Base-by-base conservation (phyloP, 179 eudicot species). In the Vitellaria paradoxa region DNA sequence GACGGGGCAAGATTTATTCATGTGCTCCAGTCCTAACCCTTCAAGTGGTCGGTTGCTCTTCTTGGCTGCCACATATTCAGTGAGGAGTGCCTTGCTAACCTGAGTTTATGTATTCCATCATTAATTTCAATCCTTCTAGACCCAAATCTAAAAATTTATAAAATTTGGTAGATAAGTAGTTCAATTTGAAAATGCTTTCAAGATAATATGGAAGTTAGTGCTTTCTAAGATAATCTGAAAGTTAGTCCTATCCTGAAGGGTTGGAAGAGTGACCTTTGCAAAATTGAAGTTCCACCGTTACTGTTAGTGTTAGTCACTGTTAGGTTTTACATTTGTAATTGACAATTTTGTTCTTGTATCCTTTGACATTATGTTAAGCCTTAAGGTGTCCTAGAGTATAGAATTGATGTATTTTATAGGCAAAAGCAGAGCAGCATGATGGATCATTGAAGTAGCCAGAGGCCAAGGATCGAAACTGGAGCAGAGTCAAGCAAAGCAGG, bases 11-110 rank as follows among this genome's bases (percentile, higher is more conserved):
- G 95, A 55, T 53, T 84, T 82, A 65, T 95, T 95, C 98, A 95
- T 90, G 84, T 95, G 98, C 73, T 93, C 99, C 70, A 95, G 83
- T 85, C 99, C 94, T 85, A 95, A 82, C 67, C 94, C 97, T 85
- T 83, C 90, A 75, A 95, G 86, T 46, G 96, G 93, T 73, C 88
- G 88, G 71, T 87, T 91, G 72, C 81, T 86, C 87, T 81, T 91
- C 47, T 87, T 84, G 15, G 85, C 84, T 49, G 88, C 84, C 67
- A 90, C 55, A 77, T 72, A 87, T 78, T 91, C 95, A 55, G 87
- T 89, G 42, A 89, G 78, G 24, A 96, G 91, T 73, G 97, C 95
- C 83, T 96, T 96, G 86, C 98, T 93, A 80, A 93, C 91, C 99
- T 96, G 77, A 59, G 30, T 47, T 9, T 23, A 71, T 37, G 26